These are phyloP conservation scores for Trichophyton mentagrophytes DNA, from an alignment of 2,329 filamentous ascomycete genomes.

Conservation along the genomic window DNA sequence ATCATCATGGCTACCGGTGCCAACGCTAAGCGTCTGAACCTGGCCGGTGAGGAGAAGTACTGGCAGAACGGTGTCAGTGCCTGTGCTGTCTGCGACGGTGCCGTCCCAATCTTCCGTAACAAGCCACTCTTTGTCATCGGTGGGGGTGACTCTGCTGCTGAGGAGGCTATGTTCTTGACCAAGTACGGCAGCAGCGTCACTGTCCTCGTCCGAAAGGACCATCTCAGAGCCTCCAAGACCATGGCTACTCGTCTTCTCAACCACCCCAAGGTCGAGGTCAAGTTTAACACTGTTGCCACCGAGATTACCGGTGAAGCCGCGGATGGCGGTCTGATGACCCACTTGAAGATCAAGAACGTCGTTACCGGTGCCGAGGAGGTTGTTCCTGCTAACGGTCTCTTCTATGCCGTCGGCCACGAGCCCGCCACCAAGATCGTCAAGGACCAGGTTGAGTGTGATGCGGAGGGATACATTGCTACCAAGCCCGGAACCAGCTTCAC, in stretches of 20 bases:
- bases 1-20: constrained; percentile 93
- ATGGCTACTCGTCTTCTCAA: constrained; percentile 76
- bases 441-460: constrained; percentile 75
- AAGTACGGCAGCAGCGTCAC: constrained; percentile 96
- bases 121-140: constrained; percentile 93
- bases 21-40: constrained; percentile 68
- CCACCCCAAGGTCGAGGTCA: constrained; percentile 82
- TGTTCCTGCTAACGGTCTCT: constrained; percentile 81
- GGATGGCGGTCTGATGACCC: constrained; percentile 66
- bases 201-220: constrained; percentile 78
- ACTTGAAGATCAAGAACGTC: constrained; percentile 70
- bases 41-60: constrained; percentile 84
- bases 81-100: constrained; percentile 94
- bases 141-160: constrained; percentile 89
- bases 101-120: constrained; percentile 92
- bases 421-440: constrained; percentile 85
- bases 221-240: constrained; percentile 74
- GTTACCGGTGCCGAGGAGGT: constrained; percentile 64
- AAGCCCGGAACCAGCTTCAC: constrained; percentile 79
- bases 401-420: constrained; percentile 96
- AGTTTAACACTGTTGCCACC: constrained; percentile 67
- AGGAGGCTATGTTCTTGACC: constrained; percentile 93
- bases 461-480: constrained; percentile 82
- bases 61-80: constrained; percentile 96
- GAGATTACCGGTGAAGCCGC: constrained; percentile 77